Evolutionary conservation across 2,329 filamentous ascomycete genomes (phyloP).

Genomic region (Pyricularia sp.): DNA sequence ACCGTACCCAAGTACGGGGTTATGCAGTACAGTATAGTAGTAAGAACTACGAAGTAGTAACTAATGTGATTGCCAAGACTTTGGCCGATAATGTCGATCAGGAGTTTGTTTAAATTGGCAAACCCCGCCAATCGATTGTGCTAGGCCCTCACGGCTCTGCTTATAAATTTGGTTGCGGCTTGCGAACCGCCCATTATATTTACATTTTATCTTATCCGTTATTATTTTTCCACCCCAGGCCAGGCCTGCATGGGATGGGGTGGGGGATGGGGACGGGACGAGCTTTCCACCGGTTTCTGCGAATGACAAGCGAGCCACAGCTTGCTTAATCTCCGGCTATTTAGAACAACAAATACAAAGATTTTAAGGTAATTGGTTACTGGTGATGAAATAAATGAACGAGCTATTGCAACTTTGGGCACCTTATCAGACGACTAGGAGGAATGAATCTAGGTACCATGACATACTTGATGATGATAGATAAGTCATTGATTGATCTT

Average conservation of each 20-base stretch:
- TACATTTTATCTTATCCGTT: neutral
- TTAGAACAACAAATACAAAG: neutral
- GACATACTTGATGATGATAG: neutral
- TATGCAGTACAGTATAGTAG: no score
- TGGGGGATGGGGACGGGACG: neutral
- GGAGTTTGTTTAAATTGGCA: neutral
- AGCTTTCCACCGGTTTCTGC: neutral
- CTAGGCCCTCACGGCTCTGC: neutral
- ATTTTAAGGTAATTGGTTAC: neutral
- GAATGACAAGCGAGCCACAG: neutral
- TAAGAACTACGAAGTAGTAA: no score
- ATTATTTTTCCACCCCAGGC: neutral
- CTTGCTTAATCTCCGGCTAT: neutral
- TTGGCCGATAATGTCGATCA: neutral
- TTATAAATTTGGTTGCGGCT: neutral
- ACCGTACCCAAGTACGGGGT: no score
- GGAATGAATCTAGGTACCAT: neutral
- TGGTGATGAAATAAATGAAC: neutral
- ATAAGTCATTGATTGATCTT: neutral
- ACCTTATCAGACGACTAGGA: neutral
- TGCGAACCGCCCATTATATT: neutral
- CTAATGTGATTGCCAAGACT: neutral
- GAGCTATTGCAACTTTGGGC: neutral
- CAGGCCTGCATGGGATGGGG: neutral
- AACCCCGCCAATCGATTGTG: neutral